Percentiles rank a stretch among this genome's conserved stretches.
Evolutionary conservation across 176 grass and related monocot genomes (phyloP).

Genomic region (Cocos nucifera): DNA sequence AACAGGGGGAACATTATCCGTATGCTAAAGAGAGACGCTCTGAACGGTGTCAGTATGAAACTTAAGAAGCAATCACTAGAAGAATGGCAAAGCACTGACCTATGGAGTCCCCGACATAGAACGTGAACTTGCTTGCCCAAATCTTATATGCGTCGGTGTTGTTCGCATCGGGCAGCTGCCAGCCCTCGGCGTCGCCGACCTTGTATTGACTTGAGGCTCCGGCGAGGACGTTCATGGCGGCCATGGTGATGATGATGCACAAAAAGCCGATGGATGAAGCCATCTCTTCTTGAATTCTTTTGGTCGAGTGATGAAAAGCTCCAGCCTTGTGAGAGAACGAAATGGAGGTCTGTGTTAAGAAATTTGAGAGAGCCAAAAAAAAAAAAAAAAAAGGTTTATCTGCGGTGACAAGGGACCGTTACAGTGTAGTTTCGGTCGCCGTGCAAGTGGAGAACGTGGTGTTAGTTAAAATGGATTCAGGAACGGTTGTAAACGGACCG

Average conservation of each 20-base stretch:
- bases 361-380: no score
- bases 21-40: not conserved
- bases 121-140: conserved; percentile 54
- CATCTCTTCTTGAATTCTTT: conserved; percentile 5
- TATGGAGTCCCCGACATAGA: conserved; percentile 50
- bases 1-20: no score
- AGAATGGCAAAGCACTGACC: conserved; percentile 12
- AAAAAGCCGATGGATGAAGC: not conserved
- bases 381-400: not conserved
- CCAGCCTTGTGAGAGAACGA: no score
- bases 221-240: not conserved
- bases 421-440: not conserved
- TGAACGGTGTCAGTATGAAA: not conserved
- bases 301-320: no score
- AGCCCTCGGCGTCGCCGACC: conserved; percentile 60
- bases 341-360: no score
- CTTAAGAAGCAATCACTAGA: no score
- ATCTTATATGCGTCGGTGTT: conserved; percentile 31
- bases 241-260: not conserved
- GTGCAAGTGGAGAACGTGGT: conserved; percentile 28
- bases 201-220: conserved; percentile 19
- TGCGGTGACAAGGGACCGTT: not conserved
- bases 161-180: conserved; percentile 40
- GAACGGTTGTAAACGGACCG: no score
- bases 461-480: not conserved